Evolutionary conservation across 345 rosid genomes (phyloP).

Genomic region (Pelargonium nanum): DNA sequence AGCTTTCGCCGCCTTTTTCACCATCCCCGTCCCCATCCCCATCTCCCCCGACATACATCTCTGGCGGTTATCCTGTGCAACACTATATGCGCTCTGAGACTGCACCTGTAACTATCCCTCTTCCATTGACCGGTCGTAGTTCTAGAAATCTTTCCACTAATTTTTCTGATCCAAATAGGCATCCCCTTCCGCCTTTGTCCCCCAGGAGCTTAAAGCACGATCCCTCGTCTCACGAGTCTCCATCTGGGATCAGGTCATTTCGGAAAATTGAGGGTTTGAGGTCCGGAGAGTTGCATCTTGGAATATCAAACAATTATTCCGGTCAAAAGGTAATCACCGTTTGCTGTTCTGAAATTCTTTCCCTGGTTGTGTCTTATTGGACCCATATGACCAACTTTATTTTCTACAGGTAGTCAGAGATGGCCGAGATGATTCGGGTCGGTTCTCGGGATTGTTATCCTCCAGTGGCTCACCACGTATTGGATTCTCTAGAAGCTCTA

Average conservation of each 20-base stretch:
- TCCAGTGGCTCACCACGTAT: conserved; percentile 73
- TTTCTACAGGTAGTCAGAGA: conserved; percentile 48
- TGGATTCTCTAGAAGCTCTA: conserved; percentile 78
- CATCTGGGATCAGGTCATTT: conserved; percentile 50
- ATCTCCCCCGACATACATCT: conserved; percentile 44
- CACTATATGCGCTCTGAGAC: conserved; percentile 45
- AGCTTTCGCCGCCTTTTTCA: conserved; percentile 85
- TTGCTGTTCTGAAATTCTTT: conserved; percentile 3
- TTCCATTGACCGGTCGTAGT: conserved; percentile 29
- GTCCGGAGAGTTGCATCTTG: conserved; percentile 56
- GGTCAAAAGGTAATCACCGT: conserved; percentile 47
- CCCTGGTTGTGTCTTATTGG: no score
- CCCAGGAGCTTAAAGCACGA: conserved; percentile 64
- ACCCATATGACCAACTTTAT: conserved; percentile 8
- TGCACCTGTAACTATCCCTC: conserved; percentile 77
- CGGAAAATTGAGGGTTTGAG: conserved; percentile 44
- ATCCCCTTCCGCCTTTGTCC: conserved; percentile 78
- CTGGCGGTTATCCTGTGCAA: conserved; percentile 30
- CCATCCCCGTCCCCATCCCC: conserved; percentile 56
- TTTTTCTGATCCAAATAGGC: conserved; percentile 66
- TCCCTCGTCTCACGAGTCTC: conserved; percentile 70
- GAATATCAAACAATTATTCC: conserved; percentile 40
- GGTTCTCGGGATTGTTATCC: conserved; percentile 76
- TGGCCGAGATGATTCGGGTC: conserved; percentile 68
- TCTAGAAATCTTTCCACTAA: conserved; percentile 56